Percentiles rank a stretch among this genome's conserved stretches.
Conservation (phyloP, 805 yeast species). For the Candida incommunis region DNA sequence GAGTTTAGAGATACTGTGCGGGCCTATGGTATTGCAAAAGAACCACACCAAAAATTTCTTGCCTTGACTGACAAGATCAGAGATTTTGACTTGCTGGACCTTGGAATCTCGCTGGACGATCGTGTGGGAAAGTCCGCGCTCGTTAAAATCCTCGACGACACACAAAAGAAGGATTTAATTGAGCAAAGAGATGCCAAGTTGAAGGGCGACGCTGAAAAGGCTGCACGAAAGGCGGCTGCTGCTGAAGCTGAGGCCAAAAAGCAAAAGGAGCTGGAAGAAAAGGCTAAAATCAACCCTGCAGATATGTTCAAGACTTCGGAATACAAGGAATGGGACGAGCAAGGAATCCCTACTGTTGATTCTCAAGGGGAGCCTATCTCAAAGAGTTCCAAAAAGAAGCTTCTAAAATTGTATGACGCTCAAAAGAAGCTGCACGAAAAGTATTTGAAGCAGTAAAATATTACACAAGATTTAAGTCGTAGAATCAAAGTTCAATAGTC, state of each 20-base stretch:
- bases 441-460: conserved; percentile 22
- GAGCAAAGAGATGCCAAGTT: conserved; percentile 42
- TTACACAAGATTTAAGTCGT: too few relatives aligned
- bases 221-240: conserved; percentile 37
- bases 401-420: conserved; percentile 59
- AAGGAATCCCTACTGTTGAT: conserved; percentile 71
- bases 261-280: conserved; percentile 49
- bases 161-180: conserved; percentile 54
- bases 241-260: conserved; percentile 32
- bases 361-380: conserved; percentile 60
- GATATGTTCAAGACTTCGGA: conserved; percentile 52
- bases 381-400: conserved; percentile 75
- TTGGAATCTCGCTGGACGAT: conserved; percentile 83
- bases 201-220: conserved; percentile 37
- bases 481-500: too few relatives aligned
- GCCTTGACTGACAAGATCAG: conserved; percentile 65
- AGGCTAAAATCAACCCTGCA: conserved; percentile 53
- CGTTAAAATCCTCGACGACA: conserved; percentile 60
- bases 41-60: conserved; percentile 35
- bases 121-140: conserved; percentile 66
- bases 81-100: conserved; percentile 49
- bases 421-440: conserved; percentile 76
- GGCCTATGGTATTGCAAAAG: conserved; percentile 44
- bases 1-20: conserved; percentile 76
- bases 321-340: conserved; percentile 69